Evolutionary conservation across 2,329 filamentous ascomycete genomes (phyloP), one percentile per base, ranked within the genome.

Genomic region (Penicillium aurantiogriseum): DNA sequence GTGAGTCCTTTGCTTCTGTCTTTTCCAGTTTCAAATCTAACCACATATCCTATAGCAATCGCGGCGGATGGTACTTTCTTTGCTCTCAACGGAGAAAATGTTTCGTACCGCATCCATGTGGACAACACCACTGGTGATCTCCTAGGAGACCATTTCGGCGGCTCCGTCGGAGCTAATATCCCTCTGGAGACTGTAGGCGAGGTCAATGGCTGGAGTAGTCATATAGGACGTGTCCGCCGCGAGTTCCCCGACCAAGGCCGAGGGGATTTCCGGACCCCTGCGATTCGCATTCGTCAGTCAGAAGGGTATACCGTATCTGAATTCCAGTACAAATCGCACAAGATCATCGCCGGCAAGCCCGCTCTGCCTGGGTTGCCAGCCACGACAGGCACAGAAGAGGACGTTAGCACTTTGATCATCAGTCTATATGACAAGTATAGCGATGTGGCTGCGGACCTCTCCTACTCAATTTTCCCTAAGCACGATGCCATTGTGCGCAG

Each of bases 161-260:
- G 80, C 13, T 78, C 76, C 1, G 76, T 81, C 3, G 79, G 79
- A 2, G 85, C 86, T 49, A 78, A 82, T 17, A 76, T 81, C 2
- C 77, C 79, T 0, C 74, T 77, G 1, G 74, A 78, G 38, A 67
- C 62, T 4, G 69, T 58, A 0, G 54, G 77, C 10, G 60, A 64
- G 1, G 63, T 71, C 4, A 69, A 78, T 19, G 86, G 86, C 44
- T 88, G 85, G 85, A 75, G 80, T 36, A 73, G 79, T 33, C 67
- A 77, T 48, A 70, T 79, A 36, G 80, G 79, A 11, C 83, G 82
- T 42, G 68, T 80, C 17, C 80, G 83, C 17, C 81, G 86, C 29
- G 86, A 88, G 66, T 87, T 86, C 53, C 86, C 86, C 2, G 85
- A 88, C 58, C 74, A 85, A 5, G 85, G 86, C 1, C 80, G 85